Percentiles rank a stretch among this genome's conserved stretches.
phyloP scores from a whole-genome alignment of 139 green algal species.

The Chlorella sp. region DNA sequence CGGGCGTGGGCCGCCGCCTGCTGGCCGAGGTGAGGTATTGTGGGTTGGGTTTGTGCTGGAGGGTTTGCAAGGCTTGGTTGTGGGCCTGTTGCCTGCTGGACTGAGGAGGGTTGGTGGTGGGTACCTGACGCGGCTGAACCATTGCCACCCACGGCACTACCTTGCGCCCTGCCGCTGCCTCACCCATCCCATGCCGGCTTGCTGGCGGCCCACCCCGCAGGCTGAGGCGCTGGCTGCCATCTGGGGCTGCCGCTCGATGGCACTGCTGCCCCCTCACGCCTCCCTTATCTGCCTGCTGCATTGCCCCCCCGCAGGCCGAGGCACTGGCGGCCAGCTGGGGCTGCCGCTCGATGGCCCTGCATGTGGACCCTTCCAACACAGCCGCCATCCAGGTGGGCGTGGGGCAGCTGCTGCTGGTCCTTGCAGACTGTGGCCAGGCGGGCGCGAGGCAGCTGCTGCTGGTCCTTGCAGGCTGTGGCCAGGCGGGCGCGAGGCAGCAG shows the following conservation, averaged over 20 bases:
- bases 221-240: slow-evolving; percentile 50
- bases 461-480: no score
- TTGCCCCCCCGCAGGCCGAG: slow-evolving; percentile 41
- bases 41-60: no score
- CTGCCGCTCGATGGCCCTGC: slow-evolving; percentile 44
- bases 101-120: no score
- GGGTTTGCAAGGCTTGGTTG: no score
- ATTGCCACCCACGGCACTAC: no score
- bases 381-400: slow-evolving; percentile 20
- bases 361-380: slow-evolving; percentile 44
- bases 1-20: slow-evolving; percentile 47
- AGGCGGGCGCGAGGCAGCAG: background rate
- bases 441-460: background rate
- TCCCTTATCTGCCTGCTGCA: background rate
- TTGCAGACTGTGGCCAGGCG: no score
- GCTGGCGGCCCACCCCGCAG: background rate
- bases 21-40: slow-evolving; percentile 19
- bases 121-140: no score
- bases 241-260: slow-evolving; percentile 50
- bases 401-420: background rate
- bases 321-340: slow-evolving; percentile 49
- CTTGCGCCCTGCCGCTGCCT: no score
- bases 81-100: no score
- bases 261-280: no score
- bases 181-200: no score